phyloP scores from a whole-genome alignment of 2,329 filamentous ascomycete species.

The Ophiostoma quercus region DNA sequence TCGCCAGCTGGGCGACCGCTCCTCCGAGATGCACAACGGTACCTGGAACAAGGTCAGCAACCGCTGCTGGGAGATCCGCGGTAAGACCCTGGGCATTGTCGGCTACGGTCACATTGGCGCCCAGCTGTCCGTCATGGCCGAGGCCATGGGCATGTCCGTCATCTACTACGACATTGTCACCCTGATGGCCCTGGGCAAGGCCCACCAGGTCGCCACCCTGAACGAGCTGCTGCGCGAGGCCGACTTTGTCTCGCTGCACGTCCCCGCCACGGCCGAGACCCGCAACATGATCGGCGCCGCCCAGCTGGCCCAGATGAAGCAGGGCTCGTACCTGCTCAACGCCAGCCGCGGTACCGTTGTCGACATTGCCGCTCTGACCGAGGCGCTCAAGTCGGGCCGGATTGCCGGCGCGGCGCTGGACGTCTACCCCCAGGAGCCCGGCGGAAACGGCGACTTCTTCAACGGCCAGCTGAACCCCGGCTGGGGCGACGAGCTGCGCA shows the following conservation, averaged over 20 bases:
- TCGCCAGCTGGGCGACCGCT: slow-evolving; percentile 87
- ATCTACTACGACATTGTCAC: slow-evolving; percentile 96
- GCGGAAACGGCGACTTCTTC: slow-evolving; percentile 93
- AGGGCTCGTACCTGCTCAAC: slow-evolving; percentile 90
- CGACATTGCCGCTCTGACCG: slow-evolving; percentile 85
- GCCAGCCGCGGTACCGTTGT: slow-evolving; percentile 90
- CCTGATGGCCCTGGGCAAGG: slow-evolving; percentile 87
- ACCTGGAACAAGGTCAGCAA: slow-evolving; percentile 97
- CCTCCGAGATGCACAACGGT: slow-evolving; percentile 86
- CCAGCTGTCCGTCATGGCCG: slow-evolving; percentile 89
- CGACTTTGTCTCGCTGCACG: slow-evolving; percentile 92
- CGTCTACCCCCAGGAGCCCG: slow-evolving; percentile 91
- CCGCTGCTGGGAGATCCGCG: slow-evolving; percentile 96
- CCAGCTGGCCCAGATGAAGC: slow-evolving; percentile 85
- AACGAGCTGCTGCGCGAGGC: slow-evolving; percentile 69
- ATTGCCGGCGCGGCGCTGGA: slow-evolving; percentile 92
- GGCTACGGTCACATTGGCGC: slow-evolving; percentile 97
- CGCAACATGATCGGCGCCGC: slow-evolving; percentile 80
- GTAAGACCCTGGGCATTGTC: slow-evolving; percentile 93
- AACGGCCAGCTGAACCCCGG: slow-evolving; percentile 66
- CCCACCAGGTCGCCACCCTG: slow-evolving; percentile 74
- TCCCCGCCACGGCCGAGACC: slow-evolving; percentile 89
- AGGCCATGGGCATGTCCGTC: slow-evolving; percentile 96
- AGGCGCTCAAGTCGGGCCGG: slow-evolving; percentile 79
- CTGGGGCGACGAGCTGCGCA: slow-evolving; percentile 80